These are phyloP conservation scores for Pythium oligandrum DNA, from an alignment of 352 stramenopile species.

Conservation along the genomic window DNA sequence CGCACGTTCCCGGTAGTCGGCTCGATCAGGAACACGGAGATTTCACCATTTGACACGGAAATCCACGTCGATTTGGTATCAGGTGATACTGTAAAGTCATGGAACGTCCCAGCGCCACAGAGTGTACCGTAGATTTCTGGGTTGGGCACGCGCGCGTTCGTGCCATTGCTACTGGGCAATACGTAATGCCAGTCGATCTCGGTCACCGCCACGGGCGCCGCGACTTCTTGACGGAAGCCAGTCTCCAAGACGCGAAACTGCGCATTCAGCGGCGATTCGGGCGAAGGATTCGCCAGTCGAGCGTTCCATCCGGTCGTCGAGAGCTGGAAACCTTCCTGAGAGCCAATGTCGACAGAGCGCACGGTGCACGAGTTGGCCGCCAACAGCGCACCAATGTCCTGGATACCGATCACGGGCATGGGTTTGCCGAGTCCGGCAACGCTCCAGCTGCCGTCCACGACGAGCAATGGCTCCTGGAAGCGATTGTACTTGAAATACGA, in stretches of 20 bases:
- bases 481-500: slow-evolving; percentile 37
- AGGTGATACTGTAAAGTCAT: slow-evolving; percentile 58
- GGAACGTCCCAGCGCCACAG: slow-evolving; percentile 48
- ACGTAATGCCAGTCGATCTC: slow-evolving; percentile 52
- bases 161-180: slow-evolving; percentile 14
- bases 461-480: slow-evolving; percentile 44
- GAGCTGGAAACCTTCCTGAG: slow-evolving; percentile 32
- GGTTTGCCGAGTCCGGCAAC: slow-evolving; percentile 20
- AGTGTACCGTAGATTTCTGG: slow-evolving; percentile 54
- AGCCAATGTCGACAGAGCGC: slow-evolving; percentile 29
- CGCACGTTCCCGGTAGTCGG: slow-evolving; percentile 41
- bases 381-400: slow-evolving; percentile 31
- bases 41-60: slow-evolving; percentile 50
- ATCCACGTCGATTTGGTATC: slow-evolving; percentile 58
- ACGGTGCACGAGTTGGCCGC: slow-evolving; percentile 24
- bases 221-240: slow-evolving; percentile 30
- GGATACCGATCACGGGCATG: slow-evolving; percentile 30
- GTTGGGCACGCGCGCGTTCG: slow-evolving; percentile 20
- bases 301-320: slow-evolving; percentile 25
- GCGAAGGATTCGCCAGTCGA: slow-evolving; percentile 15
- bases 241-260: slow-evolving; percentile 49
- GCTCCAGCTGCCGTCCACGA: slow-evolving; percentile 31
- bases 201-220: slow-evolving; percentile 37
- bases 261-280: slow-evolving; percentile 38
- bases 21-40: slow-evolving; percentile 66